Conservation (phyloP, 345 rosid species). For the Hibiscus trionum region DNA sequence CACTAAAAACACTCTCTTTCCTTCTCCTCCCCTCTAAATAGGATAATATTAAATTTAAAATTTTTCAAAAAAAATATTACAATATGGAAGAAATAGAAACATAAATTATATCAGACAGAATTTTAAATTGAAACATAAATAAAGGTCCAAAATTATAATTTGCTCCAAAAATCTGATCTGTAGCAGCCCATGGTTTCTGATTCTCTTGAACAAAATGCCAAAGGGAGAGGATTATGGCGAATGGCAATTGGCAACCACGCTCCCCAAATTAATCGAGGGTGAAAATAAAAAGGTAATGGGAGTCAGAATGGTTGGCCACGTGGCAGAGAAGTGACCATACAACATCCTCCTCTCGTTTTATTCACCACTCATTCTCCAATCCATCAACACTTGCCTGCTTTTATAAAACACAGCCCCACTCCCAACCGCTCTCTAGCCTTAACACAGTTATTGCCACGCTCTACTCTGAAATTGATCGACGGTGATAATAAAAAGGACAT, state of each 20-base stretch:
- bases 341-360: slow-evolving; percentile 10
- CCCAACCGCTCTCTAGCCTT: background rate
- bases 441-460: background rate
- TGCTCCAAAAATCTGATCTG: background rate
- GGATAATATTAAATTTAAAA: no score
- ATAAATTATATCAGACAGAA: no score
- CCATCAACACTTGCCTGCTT: slow-evolving; percentile 19
- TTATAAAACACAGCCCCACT: slow-evolving; percentile 11
- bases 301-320: slow-evolving; percentile 46
- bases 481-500: no score
- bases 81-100: no score
- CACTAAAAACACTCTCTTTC: no score
- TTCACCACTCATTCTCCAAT: slow-evolving; percentile 13
- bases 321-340: slow-evolving; percentile 39
- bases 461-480: no score
- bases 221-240: slow-evolving; percentile 18
- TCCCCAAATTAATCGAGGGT: slow-evolving; percentile 14
- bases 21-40: no score
- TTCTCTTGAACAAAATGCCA: background rate
- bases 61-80: no score
- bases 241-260: slow-evolving; percentile 28
- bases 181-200: background rate
- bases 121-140: background rate
- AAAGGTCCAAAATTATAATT: background rate
- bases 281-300: slow-evolving; percentile 45